Evolutionary conservation across 139 green algal species (phyloP).

Genomic region (Chlamydomonas sphaeroides): DNA sequence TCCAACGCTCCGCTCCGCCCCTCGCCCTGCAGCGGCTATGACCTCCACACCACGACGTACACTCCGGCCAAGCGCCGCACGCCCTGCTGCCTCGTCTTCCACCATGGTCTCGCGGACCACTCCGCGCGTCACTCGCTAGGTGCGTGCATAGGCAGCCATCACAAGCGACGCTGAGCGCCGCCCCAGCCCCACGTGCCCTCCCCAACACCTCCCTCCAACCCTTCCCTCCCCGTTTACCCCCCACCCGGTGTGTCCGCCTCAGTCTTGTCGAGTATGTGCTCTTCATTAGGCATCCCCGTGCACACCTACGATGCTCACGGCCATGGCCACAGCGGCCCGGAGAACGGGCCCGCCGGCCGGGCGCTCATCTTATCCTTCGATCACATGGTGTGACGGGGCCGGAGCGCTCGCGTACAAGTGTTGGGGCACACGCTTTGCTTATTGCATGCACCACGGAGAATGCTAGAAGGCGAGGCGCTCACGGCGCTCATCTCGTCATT

Average conservation of each 20-base stretch:
- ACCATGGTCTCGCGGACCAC: slow-evolving; percentile 28
- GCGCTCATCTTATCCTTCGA: slow-evolving; percentile 8
- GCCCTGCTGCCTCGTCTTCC: slow-evolving; percentile 26
- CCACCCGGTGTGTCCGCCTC: too few relatives aligned
- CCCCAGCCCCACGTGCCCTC: too few relatives aligned
- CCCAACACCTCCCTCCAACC: too few relatives aligned
- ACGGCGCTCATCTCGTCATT: too few relatives aligned
- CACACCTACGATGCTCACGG: slow-evolving; percentile 40
- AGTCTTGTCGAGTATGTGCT: slow-evolving; percentile 10
- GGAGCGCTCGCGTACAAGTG: too few relatives aligned
- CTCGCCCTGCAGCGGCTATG: not conserved
- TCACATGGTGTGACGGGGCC: slow-evolving; percentile 23
- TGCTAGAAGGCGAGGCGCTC: too few relatives aligned
- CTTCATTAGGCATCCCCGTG: slow-evolving; percentile 1
- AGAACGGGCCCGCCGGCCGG: not conserved
- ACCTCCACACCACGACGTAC: slow-evolving; percentile 27
- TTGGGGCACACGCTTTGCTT: too few relatives aligned
- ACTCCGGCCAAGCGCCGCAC: not conserved
- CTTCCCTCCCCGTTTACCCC: too few relatives aligned
- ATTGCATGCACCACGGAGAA: too few relatives aligned
- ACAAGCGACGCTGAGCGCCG: too few relatives aligned
- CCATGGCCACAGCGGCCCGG: slow-evolving; percentile 26
- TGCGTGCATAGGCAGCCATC: not conserved
- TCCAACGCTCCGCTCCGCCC: not conserved
- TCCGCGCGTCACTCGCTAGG: not conserved